Evolutionary conservation across 495 filamentous ascomycete genomes (phyloP), one percentile per base, ranked within the genome.

Genomic region (Aspergillus hancockii): DNA sequence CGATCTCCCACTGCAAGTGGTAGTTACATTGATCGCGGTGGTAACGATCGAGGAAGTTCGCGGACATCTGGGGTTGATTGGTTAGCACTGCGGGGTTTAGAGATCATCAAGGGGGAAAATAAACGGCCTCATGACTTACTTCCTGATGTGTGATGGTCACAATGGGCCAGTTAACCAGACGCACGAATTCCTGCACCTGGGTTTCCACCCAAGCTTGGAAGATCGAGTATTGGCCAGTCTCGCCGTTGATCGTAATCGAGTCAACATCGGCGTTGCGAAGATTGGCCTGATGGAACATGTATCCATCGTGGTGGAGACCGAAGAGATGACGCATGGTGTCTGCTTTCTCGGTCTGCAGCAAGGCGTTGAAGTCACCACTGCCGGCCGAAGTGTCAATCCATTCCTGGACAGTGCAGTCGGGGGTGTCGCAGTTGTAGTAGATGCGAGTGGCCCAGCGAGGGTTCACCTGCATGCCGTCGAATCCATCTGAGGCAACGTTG

Each of bases 201-300:
- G 70, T 76, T 67, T 87, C 85, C n/a, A 83, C 79, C 85, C 85
- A 88, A 2, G 78, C 80, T 62, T 87, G 83, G 53, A 86, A 71
- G 34, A 88, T 75, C 1, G 82, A 85, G 50, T 81, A 75, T 55
- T 80, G 68, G 8, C 58, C 68, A 1, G 71, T 65, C 6, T 75
- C 74, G 18, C 82, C 77, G 54, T 85, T 86, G 55, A 88, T 69
- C 18, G 75, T 81, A 54, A 81, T 77, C 1, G 65, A 55, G 4
- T 62, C 64, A 1, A 79, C 75, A 41, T 80, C 81, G 22, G 67
- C 64, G 32, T 82, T 79, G 59, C 81, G 80, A 54, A 88, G 63
- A 65, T 88, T 87, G 54, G 83, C 83, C 67, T 88, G 85, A 66
- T 76, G 72, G 70, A 78, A 76, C 71, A 73, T 78, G 69, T 78